Evolutionary conservation across 2,329 filamentous ascomycete species (phyloP), one percentile per base, ranked within the genome.

Genomic region (Didymella arachidicola): DNA sequence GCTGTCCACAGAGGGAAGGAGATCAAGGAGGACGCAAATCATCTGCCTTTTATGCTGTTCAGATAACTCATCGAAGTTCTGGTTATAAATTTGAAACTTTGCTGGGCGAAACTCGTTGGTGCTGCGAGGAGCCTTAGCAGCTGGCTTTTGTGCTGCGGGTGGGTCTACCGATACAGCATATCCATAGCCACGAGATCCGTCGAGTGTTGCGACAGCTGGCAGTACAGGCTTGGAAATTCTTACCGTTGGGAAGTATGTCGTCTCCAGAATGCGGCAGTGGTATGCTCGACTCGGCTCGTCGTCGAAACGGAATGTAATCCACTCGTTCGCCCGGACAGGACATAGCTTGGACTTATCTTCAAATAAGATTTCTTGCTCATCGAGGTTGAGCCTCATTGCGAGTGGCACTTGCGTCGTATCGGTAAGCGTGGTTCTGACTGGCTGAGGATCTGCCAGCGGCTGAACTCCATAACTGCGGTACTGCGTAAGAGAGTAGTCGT

Each of bases 1-100:
- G 0, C 85, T 79, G 12, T 78, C 68, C 3, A 93, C 83, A 1
- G 83, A 77, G 0, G 91, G 90, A 2, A 92, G 78, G 1, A 83
- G 81, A 12, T 86, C 79, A 0, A 92, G 76, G 19, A 87, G 70
- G 4, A 77, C 71, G 52, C 86, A 79, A 12, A 87, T 83, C 1
- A 78, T 77, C 3, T 80, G 76, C 26, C 78, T 76, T 68, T 88
- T 89, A 2, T 77, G 66, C 0, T 32, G 1, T 0, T 79, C 66
- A 0, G 68, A 29, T 12, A 90, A 71, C 2, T 82, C 78, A 59
- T 89, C 86, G 45, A 91, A 86, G 50, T 87, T 84, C 14, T 80
- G 73, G 51, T 83, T 75, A 66, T 87, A 90, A 8, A 81, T 62
- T 41, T 77, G 70, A 54, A 80, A 78, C 7, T 60, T 70, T 2